These are phyloP conservation scores for Malania oleifera DNA, from an alignment of 164 flowering plant species.

Conservation along the genomic window DNA sequence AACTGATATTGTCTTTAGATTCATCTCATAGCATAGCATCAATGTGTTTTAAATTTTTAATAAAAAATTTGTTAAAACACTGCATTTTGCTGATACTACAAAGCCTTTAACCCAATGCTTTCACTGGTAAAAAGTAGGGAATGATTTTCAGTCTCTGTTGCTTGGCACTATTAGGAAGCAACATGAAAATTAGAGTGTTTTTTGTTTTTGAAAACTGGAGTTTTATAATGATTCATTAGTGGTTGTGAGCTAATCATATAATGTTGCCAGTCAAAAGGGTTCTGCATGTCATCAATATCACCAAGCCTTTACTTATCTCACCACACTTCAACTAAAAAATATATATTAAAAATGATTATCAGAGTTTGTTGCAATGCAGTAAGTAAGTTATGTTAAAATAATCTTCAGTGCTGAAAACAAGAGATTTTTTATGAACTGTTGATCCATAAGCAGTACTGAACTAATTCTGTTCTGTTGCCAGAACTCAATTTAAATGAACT, in stretches of 20 bases:
- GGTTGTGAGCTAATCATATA: not conserved
- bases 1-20: not conserved
- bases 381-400: too few relatives aligned
- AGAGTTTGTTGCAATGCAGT: too few relatives aligned
- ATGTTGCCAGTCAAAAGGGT: not conserved
- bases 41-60: not conserved
- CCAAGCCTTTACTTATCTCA: too few relatives aligned
- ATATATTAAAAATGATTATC: too few relatives aligned
- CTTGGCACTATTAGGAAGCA: not conserved
- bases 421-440: too few relatives aligned
- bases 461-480: not conserved
- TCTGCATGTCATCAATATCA: too few relatives aligned
- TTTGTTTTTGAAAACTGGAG: not conserved
- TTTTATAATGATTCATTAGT: not conserved
- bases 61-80: not conserved
- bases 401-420: too few relatives aligned
- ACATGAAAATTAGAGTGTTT: slow-evolving; percentile 1
- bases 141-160: not conserved
- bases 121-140: not conserved
- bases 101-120: too few relatives aligned
- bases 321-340: too few relatives aligned
- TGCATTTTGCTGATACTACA: not conserved
- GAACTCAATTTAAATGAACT: not conserved
- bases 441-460: not conserved
- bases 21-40: too few relatives aligned